These are phyloP conservation scores for Cercospora citrullina DNA, from an alignment of 2,329 filamentous ascomycete species.

Conservation along the genomic window DNA sequence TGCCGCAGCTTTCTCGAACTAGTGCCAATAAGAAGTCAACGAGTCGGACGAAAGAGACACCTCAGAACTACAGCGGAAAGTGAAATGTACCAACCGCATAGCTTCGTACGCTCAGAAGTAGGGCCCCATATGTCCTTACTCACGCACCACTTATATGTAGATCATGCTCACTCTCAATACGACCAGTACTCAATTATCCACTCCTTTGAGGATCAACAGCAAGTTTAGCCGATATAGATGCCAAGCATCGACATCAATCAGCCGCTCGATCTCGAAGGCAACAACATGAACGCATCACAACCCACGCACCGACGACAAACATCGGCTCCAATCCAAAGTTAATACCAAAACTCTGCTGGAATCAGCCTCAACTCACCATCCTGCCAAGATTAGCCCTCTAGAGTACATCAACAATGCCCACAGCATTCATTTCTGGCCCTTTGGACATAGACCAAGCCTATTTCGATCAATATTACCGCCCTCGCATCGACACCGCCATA, in stretches of 20 bases:
- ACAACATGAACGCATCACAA: background rate
- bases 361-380: background rate
- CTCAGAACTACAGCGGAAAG: too few species aligned
- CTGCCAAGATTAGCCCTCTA: background rate
- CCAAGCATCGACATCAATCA: background rate
- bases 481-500: constrained; percentile 10
- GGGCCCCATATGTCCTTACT: background rate
- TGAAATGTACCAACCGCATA: background rate
- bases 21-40: too few species aligned
- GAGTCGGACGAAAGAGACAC: too few species aligned
- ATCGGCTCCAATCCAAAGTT: background rate
- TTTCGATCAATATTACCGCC: constrained; percentile 16
- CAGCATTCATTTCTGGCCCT: constrained; percentile 23
- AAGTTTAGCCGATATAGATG: background rate
- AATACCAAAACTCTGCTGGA: background rate
- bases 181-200: background rate
- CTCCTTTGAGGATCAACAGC: background rate
- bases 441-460: constrained; percentile 15
- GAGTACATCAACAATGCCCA: background rate
- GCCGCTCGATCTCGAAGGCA: background rate
- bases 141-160: background rate
- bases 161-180: background rate
- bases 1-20: background rate
- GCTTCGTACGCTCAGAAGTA: background rate
- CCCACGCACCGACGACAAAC: background rate